Evolutionary conservation across 225 moss, liverwort and hornwort genomes (phyloP).

Genomic region (Thuidium tamariscinum): DNA sequence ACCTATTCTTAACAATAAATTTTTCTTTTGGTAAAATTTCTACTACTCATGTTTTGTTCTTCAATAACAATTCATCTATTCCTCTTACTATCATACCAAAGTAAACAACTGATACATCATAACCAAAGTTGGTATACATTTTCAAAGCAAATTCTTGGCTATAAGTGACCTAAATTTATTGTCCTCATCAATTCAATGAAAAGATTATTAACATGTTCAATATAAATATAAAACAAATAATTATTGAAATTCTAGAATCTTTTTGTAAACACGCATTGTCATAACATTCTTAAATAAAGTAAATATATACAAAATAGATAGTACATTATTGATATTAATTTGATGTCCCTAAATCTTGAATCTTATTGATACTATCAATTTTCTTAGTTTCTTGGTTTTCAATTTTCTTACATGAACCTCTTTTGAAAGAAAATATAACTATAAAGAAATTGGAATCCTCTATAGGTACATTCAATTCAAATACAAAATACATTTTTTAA

Average conservation of each 20-base stretch:
- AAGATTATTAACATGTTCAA: neutral
- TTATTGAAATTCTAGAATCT: rapidly evolving
- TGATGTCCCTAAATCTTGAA: neutral
- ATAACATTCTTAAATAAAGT: neutral
- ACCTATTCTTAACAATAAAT: no score
- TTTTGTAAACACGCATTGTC: neutral
- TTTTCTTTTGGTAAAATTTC: no score
- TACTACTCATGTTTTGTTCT: no score
- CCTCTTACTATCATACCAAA: no score
- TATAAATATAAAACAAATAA: neutral
- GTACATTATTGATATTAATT: neutral
- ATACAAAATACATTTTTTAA: no score
- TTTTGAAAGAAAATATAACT: neutral
- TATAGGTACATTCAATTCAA: no score
- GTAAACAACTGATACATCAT: neutral
- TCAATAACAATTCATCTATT: no score
- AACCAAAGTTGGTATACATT: neutral
- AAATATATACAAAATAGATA: neutral
- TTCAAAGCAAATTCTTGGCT: neutral
- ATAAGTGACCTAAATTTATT: neutral
- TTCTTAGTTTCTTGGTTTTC: no score
- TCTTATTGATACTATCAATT: neutral
- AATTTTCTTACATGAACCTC: neutral
- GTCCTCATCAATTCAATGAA: neutral
- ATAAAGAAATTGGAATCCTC: no score